Percentiles rank a stretch among this genome's conserved stretches.
Evolutionary conservation across 768 basidiomycete species (phyloP).

Genomic region (Mycena rosella): DNA sequence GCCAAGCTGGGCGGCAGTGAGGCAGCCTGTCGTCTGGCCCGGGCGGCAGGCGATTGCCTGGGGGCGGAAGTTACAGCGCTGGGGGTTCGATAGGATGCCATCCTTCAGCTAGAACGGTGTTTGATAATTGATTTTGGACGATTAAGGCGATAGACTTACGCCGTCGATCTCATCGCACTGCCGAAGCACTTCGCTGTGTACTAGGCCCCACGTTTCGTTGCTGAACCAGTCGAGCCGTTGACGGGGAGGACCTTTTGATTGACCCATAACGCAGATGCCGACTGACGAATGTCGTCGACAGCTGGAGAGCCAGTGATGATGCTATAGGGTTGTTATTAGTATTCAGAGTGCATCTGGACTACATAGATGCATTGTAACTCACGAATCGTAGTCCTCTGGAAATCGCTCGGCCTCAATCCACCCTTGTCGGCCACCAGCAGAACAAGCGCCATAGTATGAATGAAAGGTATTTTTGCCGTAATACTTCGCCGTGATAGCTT

Average conservation of each 20-base stretch:
- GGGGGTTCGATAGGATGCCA: neutral
- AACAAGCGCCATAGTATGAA: neutral
- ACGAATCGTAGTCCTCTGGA: neutral
- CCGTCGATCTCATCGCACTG: neutral
- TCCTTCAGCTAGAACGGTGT: neutral
- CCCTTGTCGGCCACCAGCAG: neutral
- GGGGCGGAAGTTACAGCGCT: neutral
- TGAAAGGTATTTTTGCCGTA: neutral
- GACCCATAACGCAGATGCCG: neutral
- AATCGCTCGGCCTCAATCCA: neutral
- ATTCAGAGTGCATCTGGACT: neutral
- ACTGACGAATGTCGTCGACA: neutral
- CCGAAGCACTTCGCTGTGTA: neutral
- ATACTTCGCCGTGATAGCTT: neutral
- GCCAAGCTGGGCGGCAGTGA: neutral
- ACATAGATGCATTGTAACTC: neutral
- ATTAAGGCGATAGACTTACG: neutral
- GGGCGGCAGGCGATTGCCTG: neutral
- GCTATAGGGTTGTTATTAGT: neutral
- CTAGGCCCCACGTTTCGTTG: neutral
- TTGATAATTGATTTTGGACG: neutral
- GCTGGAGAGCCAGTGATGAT: neutral
- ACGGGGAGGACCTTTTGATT: neutral
- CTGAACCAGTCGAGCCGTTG: neutral
- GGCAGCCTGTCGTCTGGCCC: neutral